Conservation (phyloP, 257 asterid species). For the Rubia yunnanensis region DNA sequence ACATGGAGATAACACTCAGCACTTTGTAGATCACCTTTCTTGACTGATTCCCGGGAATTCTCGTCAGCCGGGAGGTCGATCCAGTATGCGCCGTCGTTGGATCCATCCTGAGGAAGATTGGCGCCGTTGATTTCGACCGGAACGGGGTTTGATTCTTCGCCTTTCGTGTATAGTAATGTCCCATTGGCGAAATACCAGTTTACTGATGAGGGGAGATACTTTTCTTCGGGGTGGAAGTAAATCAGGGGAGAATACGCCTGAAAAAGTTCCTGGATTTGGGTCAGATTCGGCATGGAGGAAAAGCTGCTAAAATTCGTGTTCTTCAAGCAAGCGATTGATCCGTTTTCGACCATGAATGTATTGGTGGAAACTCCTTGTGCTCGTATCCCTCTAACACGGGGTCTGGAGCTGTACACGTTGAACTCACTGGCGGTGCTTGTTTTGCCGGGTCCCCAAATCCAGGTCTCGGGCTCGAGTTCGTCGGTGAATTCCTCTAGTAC, state of each 20-base stretch:
- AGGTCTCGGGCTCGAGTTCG: conserved; percentile 34
- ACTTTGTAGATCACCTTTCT: conserved; percentile 44
- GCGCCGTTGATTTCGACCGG: conserved; percentile 40
- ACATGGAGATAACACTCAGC: conserved; percentile 63
- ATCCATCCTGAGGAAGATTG: conserved; percentile 76
- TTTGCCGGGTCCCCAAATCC: conserved; percentile 55
- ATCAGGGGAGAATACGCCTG: conserved; percentile 52
- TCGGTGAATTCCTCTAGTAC: conserved; percentile 61
- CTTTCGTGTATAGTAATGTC: conserved; percentile 39
- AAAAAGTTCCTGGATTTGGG: conserved; percentile 38
- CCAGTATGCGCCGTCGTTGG: conserved; percentile 65
- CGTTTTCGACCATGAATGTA: conserved; percentile 26
- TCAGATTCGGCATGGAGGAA: conserved; percentile 45
- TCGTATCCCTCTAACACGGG: conserved; percentile 39
- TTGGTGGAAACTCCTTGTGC: conserved; percentile 45
- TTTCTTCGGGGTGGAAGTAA: conserved; percentile 66
- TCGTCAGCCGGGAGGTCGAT: conserved; percentile 54
- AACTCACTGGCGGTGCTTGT: conserved; percentile 20
- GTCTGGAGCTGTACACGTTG: conserved; percentile 38
- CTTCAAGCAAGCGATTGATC: conserved; percentile 48
- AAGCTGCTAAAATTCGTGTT: conserved; percentile 30
- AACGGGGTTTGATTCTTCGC: conserved; percentile 49
- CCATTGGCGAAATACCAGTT: conserved; percentile 74
- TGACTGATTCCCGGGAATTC: conserved; percentile 21
- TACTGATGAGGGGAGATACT: conserved; percentile 59